Conservation (phyloP, 2,329 filamentous ascomycete genomes). For the Cytospora mali region DNA sequence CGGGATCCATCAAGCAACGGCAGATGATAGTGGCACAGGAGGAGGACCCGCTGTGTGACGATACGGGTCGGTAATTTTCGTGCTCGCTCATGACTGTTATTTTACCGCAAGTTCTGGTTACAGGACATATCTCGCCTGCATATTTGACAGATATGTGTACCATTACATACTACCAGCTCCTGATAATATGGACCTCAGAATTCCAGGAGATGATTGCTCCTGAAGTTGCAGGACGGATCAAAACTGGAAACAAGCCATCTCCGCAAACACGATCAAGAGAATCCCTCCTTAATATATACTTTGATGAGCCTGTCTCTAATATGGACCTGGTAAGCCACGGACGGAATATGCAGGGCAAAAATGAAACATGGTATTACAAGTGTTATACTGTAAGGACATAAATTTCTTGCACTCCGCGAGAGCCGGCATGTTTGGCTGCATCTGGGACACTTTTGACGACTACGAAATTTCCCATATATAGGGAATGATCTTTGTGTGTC, state of each 20-base stretch:
- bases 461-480: neutral
- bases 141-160: constrained; percentile 13
- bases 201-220: neutral
- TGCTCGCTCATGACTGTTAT: neutral
- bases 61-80: constrained; percentile 7
- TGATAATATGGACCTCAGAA: no score
- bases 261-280: no score
- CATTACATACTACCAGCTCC: neutral
- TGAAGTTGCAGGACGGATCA: no score
- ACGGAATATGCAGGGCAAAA: neutral
- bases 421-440: neutral
- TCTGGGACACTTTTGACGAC: neutral
- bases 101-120: constrained; percentile 5
- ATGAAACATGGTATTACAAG: neutral
- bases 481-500: neutral
- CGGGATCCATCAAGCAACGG: neutral
- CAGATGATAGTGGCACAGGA: neutral
- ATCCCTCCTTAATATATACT: no score
- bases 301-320: no score
- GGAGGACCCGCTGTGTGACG: neutral
- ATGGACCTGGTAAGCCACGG: no score
- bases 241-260: no score
- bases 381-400: neutral
- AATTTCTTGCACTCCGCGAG: neutral
- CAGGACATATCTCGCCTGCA: constrained; percentile 4